These are phyloP conservation scores for Pelargonium cotyledonis DNA, from an alignment of 441 rosid species.

Conservation along the genomic window DNA sequence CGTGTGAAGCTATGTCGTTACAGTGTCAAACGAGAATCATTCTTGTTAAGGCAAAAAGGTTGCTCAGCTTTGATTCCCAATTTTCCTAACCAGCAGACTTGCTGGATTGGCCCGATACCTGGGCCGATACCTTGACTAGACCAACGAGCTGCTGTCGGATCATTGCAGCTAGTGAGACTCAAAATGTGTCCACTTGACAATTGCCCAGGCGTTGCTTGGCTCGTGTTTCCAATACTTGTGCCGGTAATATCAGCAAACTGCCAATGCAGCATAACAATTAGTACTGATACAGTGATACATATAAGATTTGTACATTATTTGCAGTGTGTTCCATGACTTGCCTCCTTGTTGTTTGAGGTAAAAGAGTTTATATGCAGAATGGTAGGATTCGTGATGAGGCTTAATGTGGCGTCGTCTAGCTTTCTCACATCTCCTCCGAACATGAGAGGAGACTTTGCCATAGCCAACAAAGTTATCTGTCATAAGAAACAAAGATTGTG, in stretches of 20 bases:
- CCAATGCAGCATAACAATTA: slow-evolving; percentile 45
- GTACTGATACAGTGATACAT: background rate
- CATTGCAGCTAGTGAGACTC: slow-evolving; percentile 65
- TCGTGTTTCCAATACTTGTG: slow-evolving; percentile 14
- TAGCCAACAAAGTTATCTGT: slow-evolving; percentile 92
- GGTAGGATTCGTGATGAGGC: slow-evolving; percentile 65
- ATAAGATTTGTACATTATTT: background rate
- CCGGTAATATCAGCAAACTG: slow-evolving; percentile 29
- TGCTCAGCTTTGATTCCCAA: slow-evolving; percentile 22
- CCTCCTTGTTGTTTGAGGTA: slow-evolving; percentile 78
- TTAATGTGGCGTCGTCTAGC: slow-evolving; percentile 54
- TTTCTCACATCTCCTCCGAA: slow-evolving; percentile 90
- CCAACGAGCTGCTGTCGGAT: slow-evolving; percentile 59
- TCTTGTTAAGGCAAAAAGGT: slow-evolving; percentile 65
- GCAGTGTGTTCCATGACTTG: background rate
- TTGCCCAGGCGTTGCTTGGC: slow-evolving; percentile 12
- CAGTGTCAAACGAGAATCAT: slow-evolving; percentile 40
- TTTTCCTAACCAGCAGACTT: slow-evolving; percentile 67
- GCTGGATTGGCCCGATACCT: slow-evolving; percentile 28
- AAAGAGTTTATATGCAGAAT: slow-evolving; percentile 63
- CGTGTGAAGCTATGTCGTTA: slow-evolving; percentile 23
- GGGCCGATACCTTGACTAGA: slow-evolving; percentile 38
- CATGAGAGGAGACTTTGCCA: slow-evolving; percentile 90
- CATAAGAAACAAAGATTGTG: slow-evolving; percentile 7
- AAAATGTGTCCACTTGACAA: slow-evolving; percentile 28